Conservation (phyloP, 2,329 filamentous ascomycete genomes). For the Thermoascus crustaceus region DNA sequence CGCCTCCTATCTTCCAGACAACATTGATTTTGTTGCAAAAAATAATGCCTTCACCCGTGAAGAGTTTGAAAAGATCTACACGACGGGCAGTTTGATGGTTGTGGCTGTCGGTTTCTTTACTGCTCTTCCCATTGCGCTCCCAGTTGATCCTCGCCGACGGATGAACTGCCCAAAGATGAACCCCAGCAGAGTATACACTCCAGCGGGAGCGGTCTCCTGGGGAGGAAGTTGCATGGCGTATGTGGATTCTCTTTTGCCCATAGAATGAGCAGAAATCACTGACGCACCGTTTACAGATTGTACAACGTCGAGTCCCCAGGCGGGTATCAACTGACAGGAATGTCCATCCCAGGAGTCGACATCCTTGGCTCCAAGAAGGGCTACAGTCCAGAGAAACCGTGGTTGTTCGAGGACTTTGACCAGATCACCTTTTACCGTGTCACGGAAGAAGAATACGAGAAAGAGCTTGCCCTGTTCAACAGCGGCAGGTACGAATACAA, state of each 20-base stretch:
- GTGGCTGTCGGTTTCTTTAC: constrained; percentile 50
- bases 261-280: neutral
- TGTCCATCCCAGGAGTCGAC: constrained; percentile 48
- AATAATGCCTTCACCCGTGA: constrained; percentile 46
- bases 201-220: constrained; percentile 49
- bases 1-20: constrained; percentile 56
- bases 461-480: constrained; percentile 40
- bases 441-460: constrained; percentile 44
- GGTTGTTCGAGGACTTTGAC: constrained; percentile 52
- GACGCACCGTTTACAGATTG: constrained; percentile 22
- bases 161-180: constrained; percentile 51
- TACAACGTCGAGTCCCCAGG: constrained; percentile 52
- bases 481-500: constrained; percentile 46
- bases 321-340: constrained; percentile 48
- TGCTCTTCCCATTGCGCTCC: constrained; percentile 45
- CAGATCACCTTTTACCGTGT: constrained; percentile 49
- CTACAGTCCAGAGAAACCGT: constrained; percentile 40
- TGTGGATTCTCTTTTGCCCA: constrained; percentile 4
- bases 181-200: constrained; percentile 49
- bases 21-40: constrained; percentile 49
- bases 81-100: constrained; percentile 44
- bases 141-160: constrained; percentile 47
- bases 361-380: constrained; percentile 45
- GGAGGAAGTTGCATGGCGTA: constrained; percentile 46
- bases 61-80: constrained; percentile 45